These are phyloP conservation scores for Cavenderia fasciculata DNA, from an alignment of 78 protist species.

Conservation along the genomic window DNA sequence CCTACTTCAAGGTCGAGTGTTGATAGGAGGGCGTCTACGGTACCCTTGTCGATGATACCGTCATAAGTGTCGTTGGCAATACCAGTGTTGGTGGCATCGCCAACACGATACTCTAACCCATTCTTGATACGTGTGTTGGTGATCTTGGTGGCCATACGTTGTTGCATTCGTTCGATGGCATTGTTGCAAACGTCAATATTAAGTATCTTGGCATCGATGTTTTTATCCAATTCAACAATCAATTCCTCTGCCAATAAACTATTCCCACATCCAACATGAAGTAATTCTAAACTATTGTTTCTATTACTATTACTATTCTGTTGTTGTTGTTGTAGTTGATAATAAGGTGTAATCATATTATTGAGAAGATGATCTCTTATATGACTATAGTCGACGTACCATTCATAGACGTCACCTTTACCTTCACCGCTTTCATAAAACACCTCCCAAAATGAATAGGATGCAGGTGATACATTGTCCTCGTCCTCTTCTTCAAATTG, in stretches of 20 bases:
- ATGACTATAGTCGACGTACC: slow-evolving; percentile 38
- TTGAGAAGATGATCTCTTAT: slow-evolving; percentile 6
- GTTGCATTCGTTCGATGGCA: slow-evolving; percentile 56
- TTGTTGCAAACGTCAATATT: slow-evolving; percentile 52
- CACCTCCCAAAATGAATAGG: slow-evolving; percentile 62
- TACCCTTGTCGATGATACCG: slow-evolving; percentile 65
- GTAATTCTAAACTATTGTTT: not conserved
- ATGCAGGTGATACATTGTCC: slow-evolving; percentile 21
- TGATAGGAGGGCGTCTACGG: slow-evolving; percentile 36
- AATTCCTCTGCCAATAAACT: slow-evolving; percentile 63
- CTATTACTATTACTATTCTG: no score
- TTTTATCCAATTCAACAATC: slow-evolving; percentile 10
- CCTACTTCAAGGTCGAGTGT: slow-evolving; percentile 56
- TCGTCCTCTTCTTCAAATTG: not conserved
- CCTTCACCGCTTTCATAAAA: slow-evolving; percentile 63
- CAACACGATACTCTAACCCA: not conserved
- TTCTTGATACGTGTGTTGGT: slow-evolving; percentile 30
- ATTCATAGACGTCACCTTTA: slow-evolving; percentile 44
- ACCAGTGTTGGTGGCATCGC: slow-evolving; percentile 30
- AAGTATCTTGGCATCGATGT: not conserved
- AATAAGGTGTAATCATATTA: not conserved
- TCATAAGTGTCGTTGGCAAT: not conserved
- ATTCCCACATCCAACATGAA: slow-evolving; percentile 71
- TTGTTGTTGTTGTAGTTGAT: not conserved
- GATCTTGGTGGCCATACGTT: not conserved